A percentile compares a stretch with the other conserved stretches of the same genome.
Evolutionary conservation across 208 protist genomes (phyloP).

Genomic region (Vickermania spadyakhi): DNA sequence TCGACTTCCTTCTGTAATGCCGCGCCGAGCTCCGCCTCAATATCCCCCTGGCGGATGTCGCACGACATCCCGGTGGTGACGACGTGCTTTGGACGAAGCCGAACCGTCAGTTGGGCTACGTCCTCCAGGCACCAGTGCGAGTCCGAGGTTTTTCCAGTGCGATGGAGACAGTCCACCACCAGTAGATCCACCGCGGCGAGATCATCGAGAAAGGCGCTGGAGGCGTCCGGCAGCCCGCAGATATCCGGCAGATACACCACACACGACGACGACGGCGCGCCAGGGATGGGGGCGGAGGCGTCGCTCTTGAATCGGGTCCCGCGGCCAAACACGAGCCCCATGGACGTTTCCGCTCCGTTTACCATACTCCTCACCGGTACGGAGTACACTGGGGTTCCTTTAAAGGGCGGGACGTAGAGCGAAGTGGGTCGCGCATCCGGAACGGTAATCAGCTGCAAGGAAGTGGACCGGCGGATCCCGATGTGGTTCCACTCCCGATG

Average conservation of each 20-base stretch:
- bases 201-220: slow-evolving; percentile 60
- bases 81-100: slow-evolving; percentile 33
- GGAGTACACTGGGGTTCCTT: slow-evolving; percentile 43
- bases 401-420: slow-evolving; percentile 40
- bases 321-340: slow-evolving; percentile 80
- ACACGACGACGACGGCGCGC: slow-evolving; percentile 20
- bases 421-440: slow-evolving; percentile 19
- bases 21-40: slow-evolving; percentile 18
- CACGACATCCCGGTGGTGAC: slow-evolving; percentile 78
- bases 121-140: slow-evolving; percentile 71
- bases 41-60: slow-evolving; percentile 36
- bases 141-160: slow-evolving; percentile 13
- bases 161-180: slow-evolving; percentile 55
- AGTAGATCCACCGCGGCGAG: slow-evolving; percentile 77
- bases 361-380: slow-evolving; percentile 56
- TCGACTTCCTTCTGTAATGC: slow-evolving; percentile 17
- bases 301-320: slow-evolving; percentile 50
- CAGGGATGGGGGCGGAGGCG: slow-evolving; percentile 10
- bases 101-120: slow-evolving; percentile 29
- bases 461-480: slow-evolving; percentile 71
- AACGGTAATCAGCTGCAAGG: slow-evolving; percentile 64
- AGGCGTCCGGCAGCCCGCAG: slow-evolving; percentile 33
- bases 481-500: slow-evolving; percentile 40
- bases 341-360: slow-evolving; percentile 54
- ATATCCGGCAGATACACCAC: slow-evolving; percentile 82